Percentiles rank a stretch among this genome's conserved stretches.
Evolutionary conservation across 202 grass and related monocot genomes (phyloP).

Genomic region (Musa balbisiana): DNA sequence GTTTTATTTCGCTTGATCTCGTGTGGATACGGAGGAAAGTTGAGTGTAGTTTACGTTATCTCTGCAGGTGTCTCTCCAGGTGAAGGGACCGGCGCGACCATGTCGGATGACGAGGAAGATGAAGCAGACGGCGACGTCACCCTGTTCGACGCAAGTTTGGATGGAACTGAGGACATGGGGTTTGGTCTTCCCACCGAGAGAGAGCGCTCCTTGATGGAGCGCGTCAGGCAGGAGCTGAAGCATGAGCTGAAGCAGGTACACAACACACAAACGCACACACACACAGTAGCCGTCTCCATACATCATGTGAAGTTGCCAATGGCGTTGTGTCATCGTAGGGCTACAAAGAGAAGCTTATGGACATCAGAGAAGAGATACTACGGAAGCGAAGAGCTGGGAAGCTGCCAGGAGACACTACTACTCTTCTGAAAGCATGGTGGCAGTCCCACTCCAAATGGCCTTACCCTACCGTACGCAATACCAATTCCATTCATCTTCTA

Average conservation of each 20-base stretch:
- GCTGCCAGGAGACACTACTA: conserved; percentile 6
- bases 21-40: too few relatives aligned
- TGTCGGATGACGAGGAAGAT: conserved; percentile 19
- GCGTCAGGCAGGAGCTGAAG: conserved; percentile 16
- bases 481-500: not conserved
- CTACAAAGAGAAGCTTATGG: conserved; percentile 10
- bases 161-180: conserved; percentile 5
- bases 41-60: too few relatives aligned
- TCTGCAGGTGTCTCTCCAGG: conserved; percentile 4
- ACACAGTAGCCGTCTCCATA: not conserved
- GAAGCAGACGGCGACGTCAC: conserved; percentile 1
- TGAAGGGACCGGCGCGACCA: conserved; percentile 13
- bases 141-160: not conserved
- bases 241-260: conserved; percentile 15
- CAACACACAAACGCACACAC: not conserved
- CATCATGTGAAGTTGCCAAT: not conserved
- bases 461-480: not conserved
- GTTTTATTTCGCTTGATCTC: too few relatives aligned
- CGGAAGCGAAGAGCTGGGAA: conserved; percentile 14
- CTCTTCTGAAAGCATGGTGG: conserved; percentile 16
- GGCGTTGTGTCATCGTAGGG: not conserved
- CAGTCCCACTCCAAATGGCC: conserved; percentile 18
- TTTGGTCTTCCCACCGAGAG: conserved; percentile 16
- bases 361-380: conserved; percentile 17
- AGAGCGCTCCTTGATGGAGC: conserved; percentile 16